Percentiles rank a stretch among this genome's conserved stretches.
These are phyloP conservation scores for Hygrocybe punicea DNA, from an alignment of 768 basidiomycete species.

Conservation along the genomic window DNA sequence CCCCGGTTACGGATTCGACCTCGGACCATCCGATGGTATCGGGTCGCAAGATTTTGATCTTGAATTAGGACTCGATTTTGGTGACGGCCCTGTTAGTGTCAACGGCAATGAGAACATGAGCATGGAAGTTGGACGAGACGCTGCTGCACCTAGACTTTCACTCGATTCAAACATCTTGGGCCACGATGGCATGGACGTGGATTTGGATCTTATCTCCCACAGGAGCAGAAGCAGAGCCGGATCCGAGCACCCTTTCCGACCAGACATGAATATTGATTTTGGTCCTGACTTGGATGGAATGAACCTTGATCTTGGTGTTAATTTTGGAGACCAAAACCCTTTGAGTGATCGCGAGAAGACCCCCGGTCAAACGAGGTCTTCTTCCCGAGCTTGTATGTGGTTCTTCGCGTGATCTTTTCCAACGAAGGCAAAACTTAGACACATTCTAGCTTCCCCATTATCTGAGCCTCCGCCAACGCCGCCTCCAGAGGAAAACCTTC, in stretches of 20 bases:
- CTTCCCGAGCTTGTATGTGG: constrained; percentile 66
- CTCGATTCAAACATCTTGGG: constrained; percentile 61
- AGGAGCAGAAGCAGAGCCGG: constrained; percentile 56
- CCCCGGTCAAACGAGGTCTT: constrained; percentile 55
- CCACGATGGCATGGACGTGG: constrained; percentile 43
- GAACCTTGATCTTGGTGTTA: constrained; percentile 61
- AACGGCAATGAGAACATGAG: constrained; percentile 50
- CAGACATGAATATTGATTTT: constrained; percentile 48
- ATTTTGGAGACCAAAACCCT: constrained; percentile 56
- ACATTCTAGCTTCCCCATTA: constrained; percentile 62
- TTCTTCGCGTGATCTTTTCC: not conserved
- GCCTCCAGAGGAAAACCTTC: constrained; percentile 54
- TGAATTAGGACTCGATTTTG: constrained; percentile 77
- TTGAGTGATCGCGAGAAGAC: constrained; percentile 47
- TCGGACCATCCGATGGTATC: constrained; percentile 77
- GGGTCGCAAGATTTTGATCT: constrained; percentile 81
- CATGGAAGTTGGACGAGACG: constrained; percentile 71
- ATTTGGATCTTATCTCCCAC: constrained; percentile 62
- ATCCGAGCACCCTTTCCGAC: constrained; percentile 64
- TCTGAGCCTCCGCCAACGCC: constrained; percentile 76
- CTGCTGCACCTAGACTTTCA: constrained; percentile 51
- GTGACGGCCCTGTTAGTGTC: constrained; percentile 47
- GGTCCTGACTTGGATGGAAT: constrained; percentile 57
- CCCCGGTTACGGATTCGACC: constrained; percentile 56
- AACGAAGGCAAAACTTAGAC: not conserved